Evolutionary conservation across 139 green algal genomes (phyloP), one percentile per base, ranked within the genome.

Genomic region (Zygnema circumcarinatum): DNA sequence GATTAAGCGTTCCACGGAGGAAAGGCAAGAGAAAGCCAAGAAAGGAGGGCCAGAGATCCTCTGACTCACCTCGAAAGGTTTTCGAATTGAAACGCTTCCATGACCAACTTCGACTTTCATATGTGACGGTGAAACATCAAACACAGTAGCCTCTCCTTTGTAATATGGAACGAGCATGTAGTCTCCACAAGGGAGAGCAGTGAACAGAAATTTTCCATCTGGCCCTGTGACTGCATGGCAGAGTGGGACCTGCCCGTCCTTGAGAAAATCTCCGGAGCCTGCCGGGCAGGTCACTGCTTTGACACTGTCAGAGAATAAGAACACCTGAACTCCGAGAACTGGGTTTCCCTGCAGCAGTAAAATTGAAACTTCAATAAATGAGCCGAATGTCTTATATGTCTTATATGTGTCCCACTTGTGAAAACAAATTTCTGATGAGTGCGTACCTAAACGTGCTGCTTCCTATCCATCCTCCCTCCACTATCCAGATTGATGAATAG

Each of bases 261-360:
- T 0, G 1, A 35, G 84, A 36, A 67, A 53, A 36, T 2, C 83
- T 33, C 84, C 84, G 21, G 20, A 35, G 40, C 32, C 20, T 22
- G 29, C 35, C 22, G 84, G 33, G 54, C 84, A 90, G 31, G 33
- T 32, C 21, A 90, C 38, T 31, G 39, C 22, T 2, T 54, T 22
- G 2, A 90, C 82, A 42, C 25, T 33, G 29, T 89, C 83, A 29
- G 83, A 88, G 31, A 72, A 88, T 54, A 88, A 76, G 2, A 87
- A 88, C 1, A 90, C 31, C 29, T 90, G 85, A 33, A 92, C 85
- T 1, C 85, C 85, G n/a, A 40, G 47, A 88, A 88, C 83, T 11
- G 83, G 83, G 41, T 88, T 88, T 1, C 80, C 80, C 83, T 88
- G 83, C 36, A 41, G 16, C 22, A 25, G 35, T 20, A 81, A 81